A percentile compares a stretch with the other conserved stretches of the same genome.
Conservation (phyloP, 225 moss, liverwort and hornwort species). For the Marchantia paleacea region DNA sequence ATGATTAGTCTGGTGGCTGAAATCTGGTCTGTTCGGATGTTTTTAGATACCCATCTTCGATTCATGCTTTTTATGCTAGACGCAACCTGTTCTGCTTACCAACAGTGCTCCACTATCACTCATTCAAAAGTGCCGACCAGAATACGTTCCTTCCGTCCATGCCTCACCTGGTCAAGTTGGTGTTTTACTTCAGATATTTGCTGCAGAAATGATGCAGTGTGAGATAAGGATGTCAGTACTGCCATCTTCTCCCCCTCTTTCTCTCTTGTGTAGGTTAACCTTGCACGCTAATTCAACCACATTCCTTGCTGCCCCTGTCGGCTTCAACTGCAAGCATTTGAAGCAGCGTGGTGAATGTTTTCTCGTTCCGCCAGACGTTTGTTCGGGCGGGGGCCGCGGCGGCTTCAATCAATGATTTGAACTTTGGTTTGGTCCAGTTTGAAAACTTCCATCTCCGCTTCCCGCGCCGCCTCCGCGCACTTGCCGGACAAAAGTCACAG, state of each 20-base stretch:
- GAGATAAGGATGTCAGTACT: neutral
- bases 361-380: too few species aligned
- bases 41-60: neutral
- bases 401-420: too few species aligned
- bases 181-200: constrained; percentile 22
- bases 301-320: too few species aligned
- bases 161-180: constrained; percentile 24
- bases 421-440: too few species aligned
- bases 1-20: neutral
- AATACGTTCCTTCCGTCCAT: neutral
- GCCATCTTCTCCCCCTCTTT: neutral
- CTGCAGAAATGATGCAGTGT: constrained; percentile 9
- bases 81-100: neutral
- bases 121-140: neutral
- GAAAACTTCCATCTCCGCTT: too few species aligned
- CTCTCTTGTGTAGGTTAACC: neutral
- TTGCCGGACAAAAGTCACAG: too few species aligned
- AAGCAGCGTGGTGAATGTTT: too few species aligned
- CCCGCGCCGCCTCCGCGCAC: too few species aligned
- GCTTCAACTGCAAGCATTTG: too few species aligned
- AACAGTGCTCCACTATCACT: neutral
- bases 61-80: neutral
- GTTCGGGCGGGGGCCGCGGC: too few species aligned
- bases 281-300: too few species aligned
- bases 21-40: neutral